Base-by-base conservation (phyloP, 495 filamentous ascomycete species). In the Penicillium soppii region DNA sequence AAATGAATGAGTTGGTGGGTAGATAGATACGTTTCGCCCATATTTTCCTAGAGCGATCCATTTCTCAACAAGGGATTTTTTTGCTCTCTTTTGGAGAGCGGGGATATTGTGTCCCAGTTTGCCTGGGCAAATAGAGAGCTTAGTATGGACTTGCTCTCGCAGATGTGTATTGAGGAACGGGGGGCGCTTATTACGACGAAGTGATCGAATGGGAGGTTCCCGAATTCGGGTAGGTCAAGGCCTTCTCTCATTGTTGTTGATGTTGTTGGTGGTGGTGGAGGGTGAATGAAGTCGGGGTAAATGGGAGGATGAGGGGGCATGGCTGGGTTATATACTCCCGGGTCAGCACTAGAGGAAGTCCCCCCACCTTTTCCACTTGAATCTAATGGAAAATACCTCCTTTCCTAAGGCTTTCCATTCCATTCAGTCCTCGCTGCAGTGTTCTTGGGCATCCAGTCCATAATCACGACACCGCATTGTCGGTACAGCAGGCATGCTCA, bases 31-130 rank as follows among this genome's bases (percentile, higher is more conserved):
- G 12, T 40, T 40, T 25, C 38, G 38, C 12, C 38, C 38, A 8
- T 40, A 40, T 25, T 40, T 40, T 40, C 38, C 38, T 40, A 40
- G 21, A 19, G 38, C 38, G 38, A 40, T 25, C 38, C 38, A 40
- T 40, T 40, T 40, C 38, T 40, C 38, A 25, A 40, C 38, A 23
- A 40, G 38, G 12, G 23, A 22, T 25, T 40, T 40, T 40, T 40
- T 15, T 40, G 38, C 38, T 40, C 38, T 19, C 23, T 40, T 40
- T 40, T n/a, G 21, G 38, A 23, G 20, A 23, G 38, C 21, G 38
- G 21, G 20, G 38, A 40, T 15, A 20, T 15, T 2, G 38, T 25
- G 38, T 40, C 38, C 38, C 38, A 40, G 38, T 25, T 40, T 40
- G 38, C 38, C 38, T 40, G 0, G 38, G 10, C n/a, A n/a, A n/a